phyloP scores from a whole-genome alignment of 306 rosid species.

The Boehmeria nivea region DNA sequence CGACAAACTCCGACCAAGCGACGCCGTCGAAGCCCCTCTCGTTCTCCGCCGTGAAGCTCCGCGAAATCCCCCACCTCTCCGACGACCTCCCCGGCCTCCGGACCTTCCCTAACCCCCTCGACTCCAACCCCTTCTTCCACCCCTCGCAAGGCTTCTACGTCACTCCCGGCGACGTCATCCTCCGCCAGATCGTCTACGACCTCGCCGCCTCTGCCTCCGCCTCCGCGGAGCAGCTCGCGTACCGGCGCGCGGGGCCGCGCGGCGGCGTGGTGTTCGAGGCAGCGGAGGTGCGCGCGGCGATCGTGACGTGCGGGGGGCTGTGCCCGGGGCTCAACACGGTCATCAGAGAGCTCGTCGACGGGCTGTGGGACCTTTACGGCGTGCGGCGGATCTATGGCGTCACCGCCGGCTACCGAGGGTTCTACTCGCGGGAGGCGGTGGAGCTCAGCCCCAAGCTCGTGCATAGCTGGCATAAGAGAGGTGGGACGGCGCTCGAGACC shows the following conservation, averaged over 20 bases:
- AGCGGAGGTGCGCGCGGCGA: constrained; percentile 35
- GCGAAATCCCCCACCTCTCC: constrained; percentile 24
- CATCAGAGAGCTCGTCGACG: constrained; percentile 65
- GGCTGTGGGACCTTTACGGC: constrained; percentile 66
- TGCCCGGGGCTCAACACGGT: constrained; percentile 85
- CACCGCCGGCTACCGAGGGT: constrained; percentile 69
- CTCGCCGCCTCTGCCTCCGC: constrained; percentile 18
- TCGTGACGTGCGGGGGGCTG: constrained; percentile 64
- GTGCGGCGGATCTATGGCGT: constrained; percentile 66
- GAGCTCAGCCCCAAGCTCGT: constrained; percentile 38
- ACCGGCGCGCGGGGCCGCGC: constrained; percentile 46
- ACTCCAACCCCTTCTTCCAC: constrained; percentile 35
- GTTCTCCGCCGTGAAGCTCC: constrained; percentile 20
- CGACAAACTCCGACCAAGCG: background rate
- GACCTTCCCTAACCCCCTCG: constrained; percentile 29
- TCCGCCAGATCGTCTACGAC: constrained; percentile 40
- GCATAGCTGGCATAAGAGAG: constrained; percentile 52
- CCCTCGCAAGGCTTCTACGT: constrained; percentile 37
- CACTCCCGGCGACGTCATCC: constrained; percentile 32
- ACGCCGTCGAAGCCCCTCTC: background rate
- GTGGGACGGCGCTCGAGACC: constrained; percentile 69
- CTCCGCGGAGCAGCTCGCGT: constrained; percentile 12
- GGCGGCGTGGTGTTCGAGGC: constrained; percentile 26
- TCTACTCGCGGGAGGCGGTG: constrained; percentile 42
- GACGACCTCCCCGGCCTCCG: constrained; percentile 19